Evolutionary conservation across 805 yeast species (phyloP), one percentile per base, ranked within the genome.

Genomic region (Kregervanrija delftensis): DNA sequence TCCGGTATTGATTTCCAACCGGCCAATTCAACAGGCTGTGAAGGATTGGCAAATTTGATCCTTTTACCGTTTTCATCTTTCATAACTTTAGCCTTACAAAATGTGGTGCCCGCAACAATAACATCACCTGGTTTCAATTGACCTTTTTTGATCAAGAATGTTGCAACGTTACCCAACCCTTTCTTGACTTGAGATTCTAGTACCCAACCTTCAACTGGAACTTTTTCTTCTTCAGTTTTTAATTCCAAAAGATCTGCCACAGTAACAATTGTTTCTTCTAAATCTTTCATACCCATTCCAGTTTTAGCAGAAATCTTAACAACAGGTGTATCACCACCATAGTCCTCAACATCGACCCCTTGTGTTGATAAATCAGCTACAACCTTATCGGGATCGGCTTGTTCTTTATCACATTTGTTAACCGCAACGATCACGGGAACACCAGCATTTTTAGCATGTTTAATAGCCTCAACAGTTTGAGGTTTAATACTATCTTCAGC

Each of bases 401-500:
- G 86, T 5, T 81, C 83, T 55, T 81, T 83, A 60, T 91, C 99
- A 54, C 95, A 84, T 62, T 93, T 93, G 53, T 93, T 91, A 35
- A 93, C 76, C 1, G 98, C 99, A 10, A 93, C 96, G 44, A 93
- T 82, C 50, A 90, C 69, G 0, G 90, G 88, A 11, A 87, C 93
- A 10, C 82, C 81, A 0, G 95, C 81, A 41, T 78, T 77, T 51
- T 83, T 83, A 4, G 95, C 90, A 63, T 93, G 99, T 56, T 85
- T 88, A 49, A 93, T 87, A 2, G 98, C 98, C 63, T 93, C 99
- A 35, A 81, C 73, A 0, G 99, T 93, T 61, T 93, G 99, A 0
- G 98, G 98, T 95, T 85, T 93, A 16, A 93, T 95, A 0, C 96
- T 86, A 65, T 93, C 99, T 61, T 93, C 97, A 2, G 96, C 96